A percentile compares a stretch with the other conserved stretches of the same genome.
Evolutionary conservation across 2,329 filamentous ascomycete species (phyloP).

Genomic region (Lecanicillium sp.): DNA sequence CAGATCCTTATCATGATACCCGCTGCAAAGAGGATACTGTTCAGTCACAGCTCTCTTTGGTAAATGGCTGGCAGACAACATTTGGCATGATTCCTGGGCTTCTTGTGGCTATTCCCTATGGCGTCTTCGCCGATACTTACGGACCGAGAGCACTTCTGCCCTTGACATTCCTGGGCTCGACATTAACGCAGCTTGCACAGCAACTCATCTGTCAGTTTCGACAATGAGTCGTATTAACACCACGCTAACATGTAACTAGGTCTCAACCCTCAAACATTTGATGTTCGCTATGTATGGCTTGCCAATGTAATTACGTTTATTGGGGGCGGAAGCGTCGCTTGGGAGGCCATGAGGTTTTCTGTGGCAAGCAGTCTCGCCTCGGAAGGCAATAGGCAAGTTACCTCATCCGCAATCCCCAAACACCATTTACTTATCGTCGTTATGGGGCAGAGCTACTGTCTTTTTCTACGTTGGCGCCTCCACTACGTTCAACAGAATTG

Average conservation of each 20-base stretch:
- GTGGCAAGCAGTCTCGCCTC: neutral
- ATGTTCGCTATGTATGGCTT: constrained; percentile 3
- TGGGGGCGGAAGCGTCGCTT: neutral
- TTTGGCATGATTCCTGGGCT: constrained; percentile 4
- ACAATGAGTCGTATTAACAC: neutral
- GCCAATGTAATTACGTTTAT: neutral
- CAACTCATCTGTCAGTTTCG: neutral
- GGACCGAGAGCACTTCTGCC: neutral
- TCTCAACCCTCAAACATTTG: neutral
- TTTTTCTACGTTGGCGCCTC: too few species aligned
- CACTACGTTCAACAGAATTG: too few species aligned
- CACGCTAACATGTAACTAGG: neutral
- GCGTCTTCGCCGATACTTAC: neutral
- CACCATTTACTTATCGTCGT: too few species aligned
- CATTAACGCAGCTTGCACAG: constrained; percentile 1
- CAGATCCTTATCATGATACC: neutral
- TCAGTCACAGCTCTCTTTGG: constrained; percentile 6
- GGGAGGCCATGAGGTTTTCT: neutral
- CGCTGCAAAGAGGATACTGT: constrained; percentile 3
- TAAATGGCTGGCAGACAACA: constrained; percentile 6
- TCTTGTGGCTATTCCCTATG: neutral
- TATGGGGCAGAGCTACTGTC: too few species aligned
- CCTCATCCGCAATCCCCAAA: too few species aligned
- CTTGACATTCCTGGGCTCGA: neutral
- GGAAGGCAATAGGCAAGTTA: neutral